These are phyloP conservation scores for Pseudogymnoascus sp. DNA, from an alignment of 2,329 filamentous ascomycete genomes.

Conservation along the genomic window DNA sequence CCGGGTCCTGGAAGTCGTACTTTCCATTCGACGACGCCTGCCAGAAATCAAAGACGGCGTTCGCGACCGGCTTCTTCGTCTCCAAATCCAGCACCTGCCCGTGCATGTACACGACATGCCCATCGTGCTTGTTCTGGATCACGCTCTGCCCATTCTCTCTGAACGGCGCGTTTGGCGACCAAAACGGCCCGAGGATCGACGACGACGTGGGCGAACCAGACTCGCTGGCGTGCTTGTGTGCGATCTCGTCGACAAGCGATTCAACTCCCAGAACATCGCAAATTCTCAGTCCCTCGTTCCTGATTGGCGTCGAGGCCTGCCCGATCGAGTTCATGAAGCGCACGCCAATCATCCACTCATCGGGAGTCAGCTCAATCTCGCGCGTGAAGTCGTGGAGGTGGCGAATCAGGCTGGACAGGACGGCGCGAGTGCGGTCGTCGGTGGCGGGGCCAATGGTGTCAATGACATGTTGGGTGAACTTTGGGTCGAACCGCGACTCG, in stretches of 20 bases:
- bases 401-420: slow-evolving; percentile 57
- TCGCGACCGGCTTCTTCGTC: slow-evolving; percentile 58
- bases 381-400: slow-evolving; percentile 75
- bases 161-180: slow-evolving; percentile 69
- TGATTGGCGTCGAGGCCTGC: slow-evolving; percentile 54
- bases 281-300: slow-evolving; percentile 69
- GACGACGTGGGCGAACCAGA: slow-evolving; percentile 62
- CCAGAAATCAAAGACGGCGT: slow-evolving; percentile 71
- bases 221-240: slow-evolving; percentile 56
- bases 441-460: slow-evolving; percentile 66
- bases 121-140: slow-evolving; percentile 56
- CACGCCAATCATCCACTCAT: slow-evolving; percentile 71
- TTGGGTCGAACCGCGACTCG: slow-evolving; percentile 57
- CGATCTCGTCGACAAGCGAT: slow-evolving; percentile 62
- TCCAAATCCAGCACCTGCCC: slow-evolving; percentile 58
- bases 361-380: slow-evolving; percentile 67
- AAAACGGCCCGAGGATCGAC: slow-evolving; percentile 71
- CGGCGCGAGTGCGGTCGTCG: slow-evolving; percentile 53
- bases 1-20: slow-evolving; percentile 70
- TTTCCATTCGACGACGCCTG: slow-evolving; percentile 68
- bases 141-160: slow-evolving; percentile 59
- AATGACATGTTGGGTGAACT: slow-evolving; percentile 68
- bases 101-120: slow-evolving; percentile 60
- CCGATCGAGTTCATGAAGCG: slow-evolving; percentile 70
- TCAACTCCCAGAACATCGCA: slow-evolving; percentile 70